These are phyloP conservation scores for Scytalidium lignicola DNA, from an alignment of 2,329 filamentous ascomycete species.

Conservation along the genomic window DNA sequence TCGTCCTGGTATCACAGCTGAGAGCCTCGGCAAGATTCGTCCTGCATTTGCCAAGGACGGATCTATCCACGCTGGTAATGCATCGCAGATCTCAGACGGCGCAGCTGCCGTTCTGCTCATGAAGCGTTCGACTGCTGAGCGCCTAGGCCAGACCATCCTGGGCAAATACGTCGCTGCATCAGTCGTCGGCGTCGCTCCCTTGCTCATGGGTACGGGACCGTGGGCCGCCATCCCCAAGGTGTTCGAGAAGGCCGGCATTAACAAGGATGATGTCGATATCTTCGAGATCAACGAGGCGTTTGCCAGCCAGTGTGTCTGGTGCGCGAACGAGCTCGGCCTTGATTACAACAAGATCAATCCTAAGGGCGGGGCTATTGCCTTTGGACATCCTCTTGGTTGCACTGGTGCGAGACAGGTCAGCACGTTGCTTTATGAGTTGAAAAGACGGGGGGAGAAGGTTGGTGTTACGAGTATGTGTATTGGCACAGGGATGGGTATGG, in stretches of 20 bases:
- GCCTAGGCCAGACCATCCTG: slow-evolving; percentile 79
- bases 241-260: slow-evolving; percentile 79
- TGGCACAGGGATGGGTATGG: slow-evolving; percentile 97
- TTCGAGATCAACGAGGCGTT: slow-evolving; percentile 99
- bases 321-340: slow-evolving; percentile 79
- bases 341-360: slow-evolving; percentile 89
- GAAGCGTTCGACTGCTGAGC: slow-evolving; percentile 86
- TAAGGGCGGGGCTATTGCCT: slow-evolving; percentile 93
- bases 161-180: slow-evolving; percentile 88
- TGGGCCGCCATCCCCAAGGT: slow-evolving; percentile 95
- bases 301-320: slow-evolving; percentile 91
- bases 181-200: slow-evolving; percentile 81
- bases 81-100: slow-evolving; percentile 91
- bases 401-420: slow-evolving; percentile 92
- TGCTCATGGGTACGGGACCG: slow-evolving; percentile 94
- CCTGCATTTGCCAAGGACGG: slow-evolving; percentile 89
- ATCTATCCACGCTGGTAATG: slow-evolving; percentile 93
- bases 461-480: slow-evolving; percentile 96
- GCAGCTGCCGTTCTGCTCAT: slow-evolving; percentile 93
- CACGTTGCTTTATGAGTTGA: slow-evolving; percentile 85
- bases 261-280: slow-evolving; percentile 88
- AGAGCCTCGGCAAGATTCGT: slow-evolving; percentile 85
- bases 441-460: slow-evolving; percentile 75
- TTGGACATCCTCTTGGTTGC: slow-evolving; percentile 91
- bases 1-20: slow-evolving; percentile 75